A percentile compares a stretch with the other conserved stretches of the same genome.
Conservation (phyloP, 208 protist genomes). For the Phytomonas sp. region DNA sequence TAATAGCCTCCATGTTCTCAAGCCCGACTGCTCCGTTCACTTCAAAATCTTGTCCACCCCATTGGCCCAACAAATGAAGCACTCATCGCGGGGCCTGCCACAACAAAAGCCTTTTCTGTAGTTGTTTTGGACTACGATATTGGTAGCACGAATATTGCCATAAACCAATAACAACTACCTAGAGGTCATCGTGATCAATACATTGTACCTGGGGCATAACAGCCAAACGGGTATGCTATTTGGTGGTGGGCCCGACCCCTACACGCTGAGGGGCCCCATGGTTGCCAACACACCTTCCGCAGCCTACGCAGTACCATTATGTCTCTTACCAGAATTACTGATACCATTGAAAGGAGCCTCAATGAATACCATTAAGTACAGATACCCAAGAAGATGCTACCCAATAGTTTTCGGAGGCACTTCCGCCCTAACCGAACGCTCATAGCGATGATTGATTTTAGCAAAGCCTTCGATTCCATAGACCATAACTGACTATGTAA, state of each 20-base stretch:
- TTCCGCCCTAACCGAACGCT: background rate
- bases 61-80: too few relatives aligned
- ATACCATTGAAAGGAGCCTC: background rate
- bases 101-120: too few relatives aligned
- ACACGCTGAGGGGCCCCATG: background rate
- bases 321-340: background rate
- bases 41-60: too few relatives aligned
- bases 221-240: too few relatives aligned
- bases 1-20: background rate
- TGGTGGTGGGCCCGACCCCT: background rate
- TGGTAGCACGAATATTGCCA: too few relatives aligned
- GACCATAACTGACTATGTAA: background rate
- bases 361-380: background rate
- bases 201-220: too few relatives aligned
- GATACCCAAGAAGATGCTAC: background rate
- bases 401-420: background rate
- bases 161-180: too few relatives aligned
- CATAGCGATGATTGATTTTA: background rate
- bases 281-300: background rate
- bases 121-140: too few relatives aligned
- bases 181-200: too few relatives aligned
- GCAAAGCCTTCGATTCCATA: background rate
- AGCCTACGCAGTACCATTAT: slow-evolving; percentile 3
- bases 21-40: too few relatives aligned
- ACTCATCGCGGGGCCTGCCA: too few relatives aligned